Percentiles rank a stretch among this genome's conserved stretches.
These are phyloP conservation scores for Mariannaea elegans DNA, from an alignment of 2,329 filamentous ascomycete species.

Conservation along the genomic window DNA sequence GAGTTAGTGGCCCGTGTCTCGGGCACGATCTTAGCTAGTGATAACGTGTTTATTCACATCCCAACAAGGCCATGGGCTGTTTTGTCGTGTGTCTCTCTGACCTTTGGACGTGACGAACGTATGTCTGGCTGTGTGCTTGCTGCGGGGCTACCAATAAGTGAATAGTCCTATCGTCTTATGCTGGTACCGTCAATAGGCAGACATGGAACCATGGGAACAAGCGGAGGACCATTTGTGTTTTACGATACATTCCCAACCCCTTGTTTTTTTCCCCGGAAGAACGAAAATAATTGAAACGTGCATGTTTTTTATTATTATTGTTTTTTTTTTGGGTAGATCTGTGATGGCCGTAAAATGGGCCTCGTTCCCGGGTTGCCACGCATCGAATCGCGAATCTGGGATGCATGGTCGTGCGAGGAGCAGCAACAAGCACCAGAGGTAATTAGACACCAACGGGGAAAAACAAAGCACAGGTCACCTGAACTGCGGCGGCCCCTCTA, in stretches of 20 bases:
- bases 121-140: slow-evolving; percentile 8
- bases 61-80: slow-evolving; percentile 37
- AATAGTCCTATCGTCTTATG: neutral
- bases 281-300: neutral
- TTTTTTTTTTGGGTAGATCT: slow-evolving; percentile 25
- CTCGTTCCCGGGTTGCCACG: slow-evolving; percentile 26
- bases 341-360: slow-evolving; percentile 36
- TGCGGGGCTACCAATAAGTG: neutral
- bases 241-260: neutral
- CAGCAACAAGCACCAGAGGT: neutral
- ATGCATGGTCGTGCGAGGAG: slow-evolving; percentile 13
- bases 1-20: slow-evolving; percentile 31
- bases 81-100: slow-evolving; percentile 29
- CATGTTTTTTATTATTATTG: slow-evolving; percentile 30
- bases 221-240: neutral
- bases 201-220: neutral
- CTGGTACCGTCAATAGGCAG: neutral
- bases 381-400: slow-evolving; percentile 36
- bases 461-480: neutral
- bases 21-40: slow-evolving; percentile 33
- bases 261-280: neutral
- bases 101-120: slow-evolving; percentile 18
- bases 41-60: slow-evolving; percentile 36
- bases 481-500: neutral
- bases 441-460: neutral